Evolutionary conservation across 441 rosid species (phyloP), one percentile per base, ranked within the genome.

Genomic region (Euphorbia corollata): DNA sequence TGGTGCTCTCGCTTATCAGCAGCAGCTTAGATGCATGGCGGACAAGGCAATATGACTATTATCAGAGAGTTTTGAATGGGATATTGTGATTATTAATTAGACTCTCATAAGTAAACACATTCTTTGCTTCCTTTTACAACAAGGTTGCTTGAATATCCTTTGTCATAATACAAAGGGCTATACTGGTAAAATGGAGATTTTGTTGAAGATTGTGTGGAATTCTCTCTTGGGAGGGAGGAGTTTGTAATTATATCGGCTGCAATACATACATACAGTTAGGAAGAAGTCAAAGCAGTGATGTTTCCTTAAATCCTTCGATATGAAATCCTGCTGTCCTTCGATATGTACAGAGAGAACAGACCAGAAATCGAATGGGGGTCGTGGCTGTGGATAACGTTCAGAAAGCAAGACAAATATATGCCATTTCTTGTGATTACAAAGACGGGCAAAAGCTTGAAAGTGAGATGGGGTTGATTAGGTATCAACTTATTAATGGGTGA

Each of bases 11-110:
- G 63, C 85, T 92, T 64, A 92, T 92, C 81, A 87, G 98, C 77
- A 92, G 92, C 80, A 92, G 97, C 80, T 77, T 92, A 81, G 98
- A 92, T 83, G 98, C 98, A 22, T 94, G 98, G 99, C 78, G 99
- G 79, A 91, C 99, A 8, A 82, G 99, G 63, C 98, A 94, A 55
- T 94, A 94, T 38, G 99, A 94, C 78, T 94, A 94, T 78, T 94
- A 94, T 75, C 99, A 94, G 76, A 82, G 85, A 74, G 98, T 94
- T 55, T 77, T 94, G 77, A 94, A 94, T 77, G 99, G 98, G 73
- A 94, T 94, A 77, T 77, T 91, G 74, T 89, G 88, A 87, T 63
- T 6, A 36, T 36, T 36, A 5, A 8, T 62, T 54, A 57, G 62
- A 22, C 48, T 61, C 64, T 67, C 59, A 38, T 53, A 36, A 62